Base-by-base conservation (phyloP, 257 asterid genomes). In the Nicotiana sylvestris region DNA sequence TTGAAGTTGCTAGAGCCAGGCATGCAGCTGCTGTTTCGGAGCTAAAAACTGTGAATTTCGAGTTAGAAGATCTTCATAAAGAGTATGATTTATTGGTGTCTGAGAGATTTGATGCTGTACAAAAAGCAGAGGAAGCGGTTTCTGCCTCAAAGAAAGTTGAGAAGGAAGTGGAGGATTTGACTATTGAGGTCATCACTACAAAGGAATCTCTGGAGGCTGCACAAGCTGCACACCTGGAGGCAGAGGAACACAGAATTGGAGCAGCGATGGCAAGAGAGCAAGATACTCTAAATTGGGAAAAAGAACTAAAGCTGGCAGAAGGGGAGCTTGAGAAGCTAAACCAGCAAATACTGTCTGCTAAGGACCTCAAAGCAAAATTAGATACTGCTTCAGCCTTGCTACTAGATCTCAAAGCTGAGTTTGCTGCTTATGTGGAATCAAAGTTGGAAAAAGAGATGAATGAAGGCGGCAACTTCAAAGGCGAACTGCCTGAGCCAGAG, bases 1-100 rank as follows among this genome's bases (percentile, higher is more conserved):
- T 96, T 32, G 98, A 96, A 91, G 98, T 96, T 3, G 97, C 98
- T 27, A 90, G 83, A 82, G 97, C 97, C 5, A 83, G 98, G 83
- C 95, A 94, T 61, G 81, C 85, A 7, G 91, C 97, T 21, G 98
- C 98, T 7, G 86, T 91, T 74, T 39, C 92, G 1, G 98, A 96
- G 79, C 91, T 94, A 12, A 84, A 89, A 86, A 77, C 85, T 27
- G 92, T 91, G 17, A 84, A 81, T 60, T 90, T 83, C 0, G 96
- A 96, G 84, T 46, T 94, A 78, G 92, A 90, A 81, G 90, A 90
- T 53, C 96, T 95, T 64, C 86, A 81, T 12, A 83, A 85, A 78
- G 97, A 96, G 86, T 91, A 90, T 51, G 53, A 86, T 9, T 46
- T 84, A 17, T 80, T 93, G 81, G 85, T 88, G 25, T 81, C 93